These are phyloP conservation scores for Aspergillus egyptiacus DNA, from an alignment of 495 filamentous ascomycete genomes.

Conservation along the genomic window DNA sequence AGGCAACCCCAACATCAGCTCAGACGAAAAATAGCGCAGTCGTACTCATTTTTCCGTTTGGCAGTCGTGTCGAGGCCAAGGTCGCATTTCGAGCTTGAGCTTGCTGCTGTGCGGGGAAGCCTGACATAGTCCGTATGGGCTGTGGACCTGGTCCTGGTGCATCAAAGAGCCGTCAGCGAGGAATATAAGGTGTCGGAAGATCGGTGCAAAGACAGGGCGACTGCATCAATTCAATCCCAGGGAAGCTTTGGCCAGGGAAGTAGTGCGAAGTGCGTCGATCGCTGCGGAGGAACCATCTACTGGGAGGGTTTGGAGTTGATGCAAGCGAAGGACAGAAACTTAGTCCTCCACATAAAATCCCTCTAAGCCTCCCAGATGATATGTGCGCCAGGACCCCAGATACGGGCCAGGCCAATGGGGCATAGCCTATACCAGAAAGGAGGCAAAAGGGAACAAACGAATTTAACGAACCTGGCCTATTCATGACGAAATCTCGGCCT, in stretches of 20 bases:
- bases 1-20: constrained; percentile 2
- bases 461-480: constrained; percentile 40
- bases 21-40: constrained; percentile 8
- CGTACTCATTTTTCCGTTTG: constrained; percentile 71
- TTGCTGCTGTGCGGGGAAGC: constrained; percentile 61
- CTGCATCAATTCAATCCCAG: constrained; percentile 14
- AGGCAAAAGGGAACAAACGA: constrained; percentile 18
- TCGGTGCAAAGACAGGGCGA: constrained; percentile 2
- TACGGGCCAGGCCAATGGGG: constrained; percentile 4
- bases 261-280: constrained; percentile 27
- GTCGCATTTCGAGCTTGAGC: constrained; percentile 54
- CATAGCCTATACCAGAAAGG: constrained; percentile 12
- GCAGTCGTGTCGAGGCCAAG: constrained; percentile 60
- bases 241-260: constrained; percentile 15
- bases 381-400: constrained; percentile 1
- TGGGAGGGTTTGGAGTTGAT: constrained; percentile 24
- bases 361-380: neutral
- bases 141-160: constrained; percentile 58
- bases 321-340: constrained; percentile 3
- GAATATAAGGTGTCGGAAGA: constrained; percentile 8
- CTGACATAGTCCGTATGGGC: constrained; percentile 63
- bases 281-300: constrained; percentile 21
- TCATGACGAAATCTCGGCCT: constrained; percentile 24
- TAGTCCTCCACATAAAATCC: constrained; percentile 1
- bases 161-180: constrained; percentile 28